phyloP scores from a whole-genome alignment of 192 early-diverging fungal genomes.

The Backusella tuberculispora region DNA sequence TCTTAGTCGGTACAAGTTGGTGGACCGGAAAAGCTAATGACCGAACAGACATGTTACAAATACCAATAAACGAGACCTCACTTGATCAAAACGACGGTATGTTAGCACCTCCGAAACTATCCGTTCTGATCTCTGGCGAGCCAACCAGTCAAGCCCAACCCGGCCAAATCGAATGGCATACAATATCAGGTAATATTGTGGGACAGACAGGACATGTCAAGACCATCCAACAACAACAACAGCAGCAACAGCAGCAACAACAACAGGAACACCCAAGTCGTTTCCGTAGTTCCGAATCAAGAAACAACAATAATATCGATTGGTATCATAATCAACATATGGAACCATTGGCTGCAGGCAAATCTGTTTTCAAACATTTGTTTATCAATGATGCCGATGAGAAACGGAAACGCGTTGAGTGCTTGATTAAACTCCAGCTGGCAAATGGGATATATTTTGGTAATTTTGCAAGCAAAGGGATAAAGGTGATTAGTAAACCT shows the following conservation, averaged over 20 bases:
- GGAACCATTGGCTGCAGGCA: constrained; percentile 56
- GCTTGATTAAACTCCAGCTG: constrained; percentile 71
- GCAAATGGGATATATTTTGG: constrained; percentile 63
- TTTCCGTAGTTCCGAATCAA: constrained; percentile 20
- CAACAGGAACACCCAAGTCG: constrained; percentile 14
- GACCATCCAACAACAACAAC: background rate
- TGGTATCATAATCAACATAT: constrained; percentile 28
- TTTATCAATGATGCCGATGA: constrained; percentile 87
- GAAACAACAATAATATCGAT: constrained; percentile 29
- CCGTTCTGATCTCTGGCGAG: constrained; percentile 66
- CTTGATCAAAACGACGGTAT: constrained; percentile 30
- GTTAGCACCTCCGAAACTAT: constrained; percentile 50
- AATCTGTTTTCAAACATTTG: constrained; percentile 81
- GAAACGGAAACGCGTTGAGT: constrained; percentile 79
- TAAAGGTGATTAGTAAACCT: constrained; percentile 93
- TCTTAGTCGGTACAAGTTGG: constrained; percentile 78
- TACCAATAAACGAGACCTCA: constrained; percentile 20
- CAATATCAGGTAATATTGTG: constrained; percentile 38
- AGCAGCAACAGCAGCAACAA: background rate
- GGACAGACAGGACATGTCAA: constrained; percentile 36
- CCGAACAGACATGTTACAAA: background rate
- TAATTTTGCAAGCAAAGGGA: constrained; percentile 75
- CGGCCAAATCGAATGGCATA: constrained; percentile 59
- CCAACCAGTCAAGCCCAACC: constrained; percentile 45
- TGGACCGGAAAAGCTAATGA: constrained; percentile 43